phyloP scores from a whole-genome alignment of 257 asterid species.

The Solanum chiquidenum region DNA sequence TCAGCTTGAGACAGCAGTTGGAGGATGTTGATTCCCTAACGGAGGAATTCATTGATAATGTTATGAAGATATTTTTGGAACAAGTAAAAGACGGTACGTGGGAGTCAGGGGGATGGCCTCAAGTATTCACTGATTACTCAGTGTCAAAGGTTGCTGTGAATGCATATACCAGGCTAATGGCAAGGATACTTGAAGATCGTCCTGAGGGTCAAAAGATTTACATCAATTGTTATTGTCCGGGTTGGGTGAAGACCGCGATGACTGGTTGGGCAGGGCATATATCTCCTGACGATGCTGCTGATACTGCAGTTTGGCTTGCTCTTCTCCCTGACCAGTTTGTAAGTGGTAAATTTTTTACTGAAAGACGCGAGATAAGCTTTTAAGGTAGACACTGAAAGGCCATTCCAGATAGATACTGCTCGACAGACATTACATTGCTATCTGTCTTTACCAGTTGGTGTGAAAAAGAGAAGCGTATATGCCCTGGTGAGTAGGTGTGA shows the following conservation, averaged over 20 bases:
- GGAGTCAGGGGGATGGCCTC: slow-evolving; percentile 84
- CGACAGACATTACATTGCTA: not conserved
- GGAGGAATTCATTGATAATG: slow-evolving; percentile 55
- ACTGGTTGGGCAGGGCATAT: slow-evolving; percentile 81
- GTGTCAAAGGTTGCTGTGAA: slow-evolving; percentile 71
- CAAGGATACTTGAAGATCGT: slow-evolving; percentile 26
- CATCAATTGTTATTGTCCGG: slow-evolving; percentile 76
- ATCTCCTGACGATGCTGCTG: slow-evolving; percentile 86
- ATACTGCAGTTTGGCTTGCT: slow-evolving; percentile 97
- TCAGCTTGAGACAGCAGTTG: slow-evolving; percentile 41
- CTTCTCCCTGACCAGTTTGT: slow-evolving; percentile 45
- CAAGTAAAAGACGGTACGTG: slow-evolving; percentile 74
- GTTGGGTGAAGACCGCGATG: slow-evolving; percentile 95
- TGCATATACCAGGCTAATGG: slow-evolving; percentile 57
- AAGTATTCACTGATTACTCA: slow-evolving; percentile 69
- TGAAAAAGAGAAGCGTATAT: not conserved
- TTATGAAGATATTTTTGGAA: slow-evolving; percentile 35
- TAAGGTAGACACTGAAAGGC: not conserved
- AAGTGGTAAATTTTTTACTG: slow-evolving; percentile 70
- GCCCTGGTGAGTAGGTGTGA: not conserved
- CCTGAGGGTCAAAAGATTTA: slow-evolving; percentile 58
- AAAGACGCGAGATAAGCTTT: slow-evolving; percentile 79
- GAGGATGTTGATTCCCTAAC: slow-evolving; percentile 46
- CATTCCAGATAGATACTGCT: not conserved
- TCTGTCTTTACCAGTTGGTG: not conserved